Base-by-base conservation (phyloP, 2,329 filamentous ascomycete genomes). In the Colletotrichum tropicale region DNA sequence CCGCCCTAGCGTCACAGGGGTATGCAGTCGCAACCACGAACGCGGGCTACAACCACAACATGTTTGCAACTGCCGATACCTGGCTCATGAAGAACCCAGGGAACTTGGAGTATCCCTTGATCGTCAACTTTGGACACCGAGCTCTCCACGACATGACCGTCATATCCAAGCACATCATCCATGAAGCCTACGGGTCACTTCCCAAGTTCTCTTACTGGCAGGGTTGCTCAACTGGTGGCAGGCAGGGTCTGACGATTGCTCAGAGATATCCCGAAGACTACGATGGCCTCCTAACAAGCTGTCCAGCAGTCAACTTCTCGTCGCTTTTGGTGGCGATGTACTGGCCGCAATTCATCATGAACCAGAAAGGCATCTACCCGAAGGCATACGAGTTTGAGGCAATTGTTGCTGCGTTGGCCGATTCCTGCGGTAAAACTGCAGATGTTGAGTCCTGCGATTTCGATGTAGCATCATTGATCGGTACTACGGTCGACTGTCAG, bases 221-320 rank as follows among this genome's bases (percentile, higher is more conserved):
- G 3, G 91, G 91, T 9, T 93, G 91, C 79, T 92, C 90, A 0
- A 88, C 90, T 0, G 91, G 92, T 8, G 91, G 91, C 1, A 85
- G 91, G 0, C 90, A 93, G 83, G 91, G 90, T 5, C 82, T 91
- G 32, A 89, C 89, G 60, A 86, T 87, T 10, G 87, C 89, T 0
- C 87, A 92, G 78, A 79, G 83, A n/a, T 91, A 87, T 74, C 90
- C 91, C 0, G 84, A 87, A 0, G 90, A 92, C 76, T 92, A 91
- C 71, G 90, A 93, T 70, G 90, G 90, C 21, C 86, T 91, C 21
- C 81, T 92, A 3, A 89, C 88, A 5, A 88, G 88, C 3, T 80
- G 81, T 26, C 84, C 85, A 7, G 89, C 89, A 9, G 76, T 84
- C 5, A 80, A 83, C 71, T 70, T 73, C 16, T 52, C 74, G n/a